Percentiles rank a stretch among this genome's conserved stretches.
Evolutionary conservation across 129 eudicot species (phyloP).

Genomic region (Centrapalus pauciflorus): DNA sequence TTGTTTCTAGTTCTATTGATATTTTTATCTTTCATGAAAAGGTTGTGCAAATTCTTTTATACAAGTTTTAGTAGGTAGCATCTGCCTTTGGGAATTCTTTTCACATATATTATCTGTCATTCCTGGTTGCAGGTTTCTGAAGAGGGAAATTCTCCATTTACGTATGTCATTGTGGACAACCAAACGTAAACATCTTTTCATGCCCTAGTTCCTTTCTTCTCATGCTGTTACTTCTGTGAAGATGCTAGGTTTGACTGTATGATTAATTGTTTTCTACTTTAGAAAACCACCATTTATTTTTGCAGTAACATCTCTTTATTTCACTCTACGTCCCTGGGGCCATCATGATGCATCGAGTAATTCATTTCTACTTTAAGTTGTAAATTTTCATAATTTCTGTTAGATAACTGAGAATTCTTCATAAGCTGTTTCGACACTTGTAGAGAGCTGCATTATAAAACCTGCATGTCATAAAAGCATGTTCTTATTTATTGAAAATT

Average conservation of each 20-base stretch:
- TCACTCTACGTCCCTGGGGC: neutral
- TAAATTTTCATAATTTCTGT: neutral
- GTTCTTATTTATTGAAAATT: neutral
- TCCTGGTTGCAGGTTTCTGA: slow-evolving; percentile 63
- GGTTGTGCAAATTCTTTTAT: neutral
- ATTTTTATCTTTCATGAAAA: neutral
- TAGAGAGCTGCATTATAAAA: slow-evolving; percentile 6
- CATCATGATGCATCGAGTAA: neutral
- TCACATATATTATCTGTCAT: neutral
- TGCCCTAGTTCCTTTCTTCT: slow-evolving; percentile 1
- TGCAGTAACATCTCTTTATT: no score
- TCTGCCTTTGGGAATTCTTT: slow-evolving; percentile 1
- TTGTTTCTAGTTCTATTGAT: neutral
- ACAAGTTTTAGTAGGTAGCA: slow-evolving; percentile 11
- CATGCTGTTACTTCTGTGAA: slow-evolving; percentile 7
- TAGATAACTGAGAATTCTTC: neutral
- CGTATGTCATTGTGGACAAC: slow-evolving; percentile 81
- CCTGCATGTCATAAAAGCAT: neutral
- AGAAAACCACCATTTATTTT: neutral
- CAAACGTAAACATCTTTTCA: slow-evolving; percentile 57
- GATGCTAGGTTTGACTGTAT: slow-evolving; percentile 1
- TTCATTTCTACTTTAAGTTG: neutral
- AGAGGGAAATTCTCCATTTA: slow-evolving; percentile 93
- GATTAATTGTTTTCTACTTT: neutral
- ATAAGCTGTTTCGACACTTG: neutral